Percentiles rank a stretch among this genome's conserved stretches.
phyloP scores from a whole-genome alignment of 371 early-diverging fungal genomes.

The Parasitella parasitica region DNA sequence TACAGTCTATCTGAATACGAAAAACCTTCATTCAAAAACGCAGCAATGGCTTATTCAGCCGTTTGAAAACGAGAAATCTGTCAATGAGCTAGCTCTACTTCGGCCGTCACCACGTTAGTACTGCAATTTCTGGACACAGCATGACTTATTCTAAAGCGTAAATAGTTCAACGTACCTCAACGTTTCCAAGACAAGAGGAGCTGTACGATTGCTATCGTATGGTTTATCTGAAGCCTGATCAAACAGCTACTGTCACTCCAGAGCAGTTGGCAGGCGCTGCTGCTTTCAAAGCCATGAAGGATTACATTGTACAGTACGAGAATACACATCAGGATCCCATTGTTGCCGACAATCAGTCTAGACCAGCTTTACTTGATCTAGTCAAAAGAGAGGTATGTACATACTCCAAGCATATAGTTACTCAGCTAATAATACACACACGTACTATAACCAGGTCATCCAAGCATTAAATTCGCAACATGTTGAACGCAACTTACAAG shows the following conservation, averaged over 20 bases:
- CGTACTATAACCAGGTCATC: neutral
- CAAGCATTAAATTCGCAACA: neutral
- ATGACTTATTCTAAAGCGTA: neutral
- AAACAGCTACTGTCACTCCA: conserved; percentile 7
- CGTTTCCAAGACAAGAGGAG: conserved; percentile 41
- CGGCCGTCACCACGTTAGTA: conserved; percentile 42
- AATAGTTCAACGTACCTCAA: conserved; percentile 28
- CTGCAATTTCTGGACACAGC: neutral
- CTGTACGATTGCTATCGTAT: conserved; percentile 40
- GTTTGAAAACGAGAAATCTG: conserved; percentile 40
- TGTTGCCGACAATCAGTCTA: conserved; percentile 24
- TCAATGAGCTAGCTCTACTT: conserved; percentile 37
- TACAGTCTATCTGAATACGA: conserved; percentile 33
- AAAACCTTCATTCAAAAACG: conserved; percentile 26
- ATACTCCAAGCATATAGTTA: neutral
- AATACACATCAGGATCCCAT: conserved; percentile 15
- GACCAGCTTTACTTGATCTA: conserved; percentile 19
- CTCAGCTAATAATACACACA: neutral
- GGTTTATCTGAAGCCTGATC: conserved; percentile 26
- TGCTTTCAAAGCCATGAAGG: conserved; percentile 54
- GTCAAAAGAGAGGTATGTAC: conserved; percentile 24
- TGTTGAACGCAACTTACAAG: neutral
- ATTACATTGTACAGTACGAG: conserved; percentile 28
- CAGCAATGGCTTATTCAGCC: conserved; percentile 51
- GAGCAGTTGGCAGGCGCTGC: conserved; percentile 61